phyloP scores from a whole-genome alignment of 148 eudicot genomes.

The Cornus controversa region DNA sequence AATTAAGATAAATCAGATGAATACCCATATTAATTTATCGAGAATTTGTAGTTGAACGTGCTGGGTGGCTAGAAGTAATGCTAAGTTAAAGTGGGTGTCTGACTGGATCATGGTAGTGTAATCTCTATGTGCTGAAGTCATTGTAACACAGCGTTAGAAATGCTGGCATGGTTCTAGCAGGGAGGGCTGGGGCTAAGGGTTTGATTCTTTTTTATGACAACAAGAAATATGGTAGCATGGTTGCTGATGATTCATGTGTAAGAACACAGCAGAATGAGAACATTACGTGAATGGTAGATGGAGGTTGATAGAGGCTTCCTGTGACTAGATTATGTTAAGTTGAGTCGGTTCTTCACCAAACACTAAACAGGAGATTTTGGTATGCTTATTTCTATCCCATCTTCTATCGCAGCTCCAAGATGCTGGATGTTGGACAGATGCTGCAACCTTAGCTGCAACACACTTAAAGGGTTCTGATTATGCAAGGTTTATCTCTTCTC shows the following conservation, averaged over 20 bases:
- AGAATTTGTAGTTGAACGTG: background rate
- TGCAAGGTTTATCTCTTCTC: constrained; percentile 58
- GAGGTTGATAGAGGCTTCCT: background rate
- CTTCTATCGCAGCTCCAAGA: constrained; percentile 77
- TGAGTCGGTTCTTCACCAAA: background rate
- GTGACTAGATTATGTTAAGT: no score
- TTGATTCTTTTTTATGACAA: no score
- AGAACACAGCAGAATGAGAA: no score
- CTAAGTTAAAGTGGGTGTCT: no score
- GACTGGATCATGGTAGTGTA: no score
- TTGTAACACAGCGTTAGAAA: no score
- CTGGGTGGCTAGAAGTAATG: background rate
- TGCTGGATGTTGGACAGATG: constrained; percentile 99
- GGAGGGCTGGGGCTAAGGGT: no score
- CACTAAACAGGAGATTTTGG: no score
- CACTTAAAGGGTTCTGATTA: constrained; percentile 96
- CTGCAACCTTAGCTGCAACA: constrained; percentile 98
- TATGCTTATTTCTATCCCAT: background rate
- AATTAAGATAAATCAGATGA: background rate
- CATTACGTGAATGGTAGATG: background rate
- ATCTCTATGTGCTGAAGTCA: no score
- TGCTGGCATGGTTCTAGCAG: no score
- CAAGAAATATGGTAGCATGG: background rate
- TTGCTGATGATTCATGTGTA: background rate
- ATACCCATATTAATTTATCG: background rate